Evolutionary conservation across 2,329 filamentous ascomycete species (phyloP).

Genomic region (Clonostachys rhizophaga): DNA sequence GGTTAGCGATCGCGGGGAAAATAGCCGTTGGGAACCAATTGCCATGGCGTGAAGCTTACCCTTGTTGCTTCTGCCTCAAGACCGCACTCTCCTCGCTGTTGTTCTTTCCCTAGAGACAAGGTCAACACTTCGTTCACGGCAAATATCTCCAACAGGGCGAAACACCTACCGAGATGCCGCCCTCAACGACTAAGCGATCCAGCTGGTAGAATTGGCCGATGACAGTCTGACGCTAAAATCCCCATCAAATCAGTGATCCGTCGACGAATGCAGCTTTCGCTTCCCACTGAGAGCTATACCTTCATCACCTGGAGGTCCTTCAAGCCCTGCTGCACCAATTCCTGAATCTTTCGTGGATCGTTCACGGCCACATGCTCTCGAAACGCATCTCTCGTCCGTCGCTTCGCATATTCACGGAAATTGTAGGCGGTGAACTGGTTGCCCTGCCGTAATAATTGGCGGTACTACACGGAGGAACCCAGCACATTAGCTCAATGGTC

Average conservation of each 20-base stretch:
- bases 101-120: slow-evolving; percentile 57
- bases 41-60: slow-evolving; percentile 42
- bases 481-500: too few species aligned
- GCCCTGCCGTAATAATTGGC: slow-evolving; percentile 82
- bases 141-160: not conserved
- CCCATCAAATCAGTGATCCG: not conserved
- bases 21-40: slow-evolving; percentile 1
- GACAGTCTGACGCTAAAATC: slow-evolving; percentile 77
- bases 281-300: slow-evolving; percentile 44
- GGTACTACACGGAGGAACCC: slow-evolving; percentile 59
- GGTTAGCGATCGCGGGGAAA: not conserved
- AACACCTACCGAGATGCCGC: slow-evolving; percentile 63
- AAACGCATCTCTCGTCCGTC: slow-evolving; percentile 88
- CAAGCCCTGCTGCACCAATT: slow-evolving; percentile 82
- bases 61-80: slow-evolving; percentile 72
- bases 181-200: slow-evolving; percentile 88
- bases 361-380: slow-evolving; percentile 69
- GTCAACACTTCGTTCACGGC: slow-evolving; percentile 1
- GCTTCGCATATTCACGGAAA: slow-evolving; percentile 93
- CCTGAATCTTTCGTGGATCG: slow-evolving; percentile 76
- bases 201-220: slow-evolving; percentile 94
- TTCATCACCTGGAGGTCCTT: slow-evolving; percentile 87
- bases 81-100: slow-evolving; percentile 62
- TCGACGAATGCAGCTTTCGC: not conserved
- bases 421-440: slow-evolving; percentile 91